Conservation (phyloP, 192 early-diverging fungal genomes). For the Entomortierella chlamydospora region DNA sequence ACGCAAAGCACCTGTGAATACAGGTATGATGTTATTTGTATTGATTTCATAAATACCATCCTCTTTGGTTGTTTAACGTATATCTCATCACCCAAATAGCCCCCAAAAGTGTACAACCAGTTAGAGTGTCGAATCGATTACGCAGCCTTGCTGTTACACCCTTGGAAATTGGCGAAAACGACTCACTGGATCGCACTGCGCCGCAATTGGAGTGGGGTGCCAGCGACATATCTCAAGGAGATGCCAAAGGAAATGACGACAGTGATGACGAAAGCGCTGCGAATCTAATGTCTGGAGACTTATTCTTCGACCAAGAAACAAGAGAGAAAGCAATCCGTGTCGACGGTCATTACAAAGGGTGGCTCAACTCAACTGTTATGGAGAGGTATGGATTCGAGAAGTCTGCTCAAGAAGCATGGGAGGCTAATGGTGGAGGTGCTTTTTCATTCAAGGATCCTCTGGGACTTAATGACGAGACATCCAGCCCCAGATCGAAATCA, state of each 20-base stretch:
- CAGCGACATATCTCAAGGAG: not conserved
- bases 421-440: constrained; percentile 78
- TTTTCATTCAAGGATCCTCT: constrained; percentile 77
- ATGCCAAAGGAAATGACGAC: constrained; percentile 9
- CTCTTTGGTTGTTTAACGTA: not conserved
- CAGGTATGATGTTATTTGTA: not conserved
- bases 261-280: constrained; percentile 50
- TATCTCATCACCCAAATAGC: not conserved
- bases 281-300: constrained; percentile 62
- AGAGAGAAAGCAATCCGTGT: constrained; percentile 65
- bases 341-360: constrained; percentile 72
- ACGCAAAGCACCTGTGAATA: not conserved
- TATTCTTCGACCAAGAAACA: constrained; percentile 63
- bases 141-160: constrained; percentile 40
- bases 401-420: constrained; percentile 75
- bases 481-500: constrained; percentile 2
- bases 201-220: not conserved
- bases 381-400: constrained; percentile 68
- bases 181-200: not conserved
- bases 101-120: constrained; percentile 30
- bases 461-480: constrained; percentile 41
- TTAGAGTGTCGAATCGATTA: constrained; percentile 44
- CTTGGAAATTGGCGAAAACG: constrained; percentile 34
- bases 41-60: not conserved
- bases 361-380: constrained; percentile 69